phyloP scores from a whole-genome alignment of 1,139 yeast species.

The Taiozyma sp. region DNA sequence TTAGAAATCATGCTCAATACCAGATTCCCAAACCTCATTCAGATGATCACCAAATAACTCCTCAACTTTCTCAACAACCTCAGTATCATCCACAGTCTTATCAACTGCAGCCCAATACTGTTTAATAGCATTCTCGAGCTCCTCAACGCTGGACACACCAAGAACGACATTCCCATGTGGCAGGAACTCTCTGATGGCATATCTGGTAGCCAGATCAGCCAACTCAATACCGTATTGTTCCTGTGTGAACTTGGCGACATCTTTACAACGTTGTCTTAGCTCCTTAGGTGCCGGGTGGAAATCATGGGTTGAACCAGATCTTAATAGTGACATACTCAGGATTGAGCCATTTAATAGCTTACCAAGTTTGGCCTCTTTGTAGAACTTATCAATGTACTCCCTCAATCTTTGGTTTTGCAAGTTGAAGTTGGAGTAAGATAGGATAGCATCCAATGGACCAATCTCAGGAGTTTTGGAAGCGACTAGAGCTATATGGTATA shows the following conservation, averaged over 20 bases:
- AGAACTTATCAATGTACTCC: constrained; percentile 45
- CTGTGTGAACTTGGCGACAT: constrained; percentile 44
- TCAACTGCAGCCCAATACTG: constrained; percentile 49
- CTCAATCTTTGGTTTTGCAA: constrained; percentile 67
- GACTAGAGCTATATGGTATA: constrained; percentile 43
- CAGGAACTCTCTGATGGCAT: constrained; percentile 61
- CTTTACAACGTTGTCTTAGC: constrained; percentile 50
- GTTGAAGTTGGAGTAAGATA: constrained; percentile 81
- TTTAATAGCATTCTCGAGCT: constrained; percentile 57
- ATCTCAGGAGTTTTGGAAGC: constrained; percentile 32
- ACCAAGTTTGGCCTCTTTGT: constrained; percentile 49
- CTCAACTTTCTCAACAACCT: constrained; percentile 41
- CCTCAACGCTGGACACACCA: constrained; percentile 64
- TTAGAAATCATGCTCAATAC: constrained; percentile 36
- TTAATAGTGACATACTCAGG: constrained; percentile 79
- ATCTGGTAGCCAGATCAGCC: constrained; percentile 80
- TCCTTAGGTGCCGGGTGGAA: constrained; percentile 80
- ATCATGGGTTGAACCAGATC: constrained; percentile 59
- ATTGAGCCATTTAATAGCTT: constrained; percentile 77
- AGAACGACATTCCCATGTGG: constrained; percentile 52
- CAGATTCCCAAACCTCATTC: constrained; percentile 73
- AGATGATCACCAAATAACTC: constrained; percentile 50
- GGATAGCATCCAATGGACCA: constrained; percentile 63
- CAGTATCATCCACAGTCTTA: constrained; percentile 35
- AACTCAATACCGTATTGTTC: constrained; percentile 46